These are phyloP conservation scores for Pythium scleroteichum DNA, from an alignment of 352 stramenopile genomes.

Conservation along the genomic window DNA sequence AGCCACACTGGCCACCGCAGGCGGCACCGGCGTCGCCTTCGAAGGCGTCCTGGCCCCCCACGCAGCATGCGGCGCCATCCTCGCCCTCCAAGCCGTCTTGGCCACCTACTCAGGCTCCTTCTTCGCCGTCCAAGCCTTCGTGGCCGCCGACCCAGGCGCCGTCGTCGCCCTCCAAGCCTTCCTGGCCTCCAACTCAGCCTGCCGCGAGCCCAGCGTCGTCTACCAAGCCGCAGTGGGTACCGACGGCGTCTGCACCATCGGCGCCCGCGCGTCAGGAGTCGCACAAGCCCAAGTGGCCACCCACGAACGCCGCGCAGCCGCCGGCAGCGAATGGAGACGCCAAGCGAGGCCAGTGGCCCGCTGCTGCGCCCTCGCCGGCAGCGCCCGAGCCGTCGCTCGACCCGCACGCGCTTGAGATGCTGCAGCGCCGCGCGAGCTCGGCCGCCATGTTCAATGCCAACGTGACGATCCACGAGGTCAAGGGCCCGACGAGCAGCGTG, in stretches of 20 bases:
- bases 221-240: conserved; percentile 30
- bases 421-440: conserved; percentile 64
- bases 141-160: conserved; percentile 26
- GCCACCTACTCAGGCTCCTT: conserved; percentile 28
- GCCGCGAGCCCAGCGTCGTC: neutral
- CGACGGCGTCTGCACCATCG: conserved; percentile 24
- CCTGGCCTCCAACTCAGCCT: conserved; percentile 25
- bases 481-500: conserved; percentile 67
- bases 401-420: conserved; percentile 52
- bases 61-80: conserved; percentile 5
- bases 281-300: conserved; percentile 48
- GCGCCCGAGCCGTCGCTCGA: conserved; percentile 31
- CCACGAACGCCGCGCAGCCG: conserved; percentile 9
- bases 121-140: conserved; percentile 33
- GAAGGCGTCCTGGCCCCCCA: conserved; percentile 36
- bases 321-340: conserved; percentile 23
- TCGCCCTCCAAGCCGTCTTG: conserved; percentile 42
- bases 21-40: conserved; percentile 24
- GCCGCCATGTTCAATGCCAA: conserved; percentile 60
- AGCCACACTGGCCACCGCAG: conserved; percentile 41
- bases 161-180: conserved; percentile 16
- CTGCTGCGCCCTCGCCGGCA: conserved; percentile 28
- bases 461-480: conserved; percentile 78
- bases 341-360: conserved; percentile 57
- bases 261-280: conserved; percentile 26